Base-by-base conservation (phyloP, 176 grass and related monocot species). In the Typha latifolia region DNA sequence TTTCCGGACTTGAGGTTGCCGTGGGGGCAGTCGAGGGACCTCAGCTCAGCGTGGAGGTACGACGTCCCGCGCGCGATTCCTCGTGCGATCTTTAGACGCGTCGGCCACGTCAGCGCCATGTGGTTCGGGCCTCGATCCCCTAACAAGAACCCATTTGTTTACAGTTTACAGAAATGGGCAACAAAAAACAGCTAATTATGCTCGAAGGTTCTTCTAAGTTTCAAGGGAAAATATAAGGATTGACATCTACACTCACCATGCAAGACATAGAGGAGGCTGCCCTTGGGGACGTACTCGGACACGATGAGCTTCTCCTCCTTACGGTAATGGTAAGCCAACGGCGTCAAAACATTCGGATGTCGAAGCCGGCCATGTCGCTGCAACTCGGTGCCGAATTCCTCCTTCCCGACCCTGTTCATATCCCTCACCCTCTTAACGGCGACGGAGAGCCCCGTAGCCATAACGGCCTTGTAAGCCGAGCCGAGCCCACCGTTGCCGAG, bases 1-100 rank as follows among this genome's bases (percentile, higher is more conserved):
- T 91, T 91, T 0, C 84, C 84, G 0, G 88, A 91, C 81, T 91
- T 91, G 52, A 91, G 81, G 78, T 87, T 91, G 47, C 88, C 88
- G 62, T 91, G 88, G 16, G 75, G 78, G 21, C 48, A 53, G 0
- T 55, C 18, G n/a, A 18, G 15, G 7, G 64, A 69, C 5, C 70
- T 71, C 1, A 89, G 78, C 68, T 73, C 80, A 51, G 73, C 71
- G 52, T 91, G 88, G 14, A 91, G 81, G 61, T 87, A 91, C 34
- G 88, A 61, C 62, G 79, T 48, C 3, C 84, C 88, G 0, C 84
- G 68, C 9, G 72, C 88, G 27, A 87, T 74, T n/a, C 84, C 88
- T 0, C 77, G 27, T 2, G 81, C 75, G n/a, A 91, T 66, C 78
- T 22, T 79, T 76, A 76, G 14, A 13, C 88, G 16, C 3, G 81